These are phyloP conservation scores for Orbilia blumenaviensis DNA, from an alignment of 2,329 filamentous ascomycete genomes.

Conservation along the genomic window DNA sequence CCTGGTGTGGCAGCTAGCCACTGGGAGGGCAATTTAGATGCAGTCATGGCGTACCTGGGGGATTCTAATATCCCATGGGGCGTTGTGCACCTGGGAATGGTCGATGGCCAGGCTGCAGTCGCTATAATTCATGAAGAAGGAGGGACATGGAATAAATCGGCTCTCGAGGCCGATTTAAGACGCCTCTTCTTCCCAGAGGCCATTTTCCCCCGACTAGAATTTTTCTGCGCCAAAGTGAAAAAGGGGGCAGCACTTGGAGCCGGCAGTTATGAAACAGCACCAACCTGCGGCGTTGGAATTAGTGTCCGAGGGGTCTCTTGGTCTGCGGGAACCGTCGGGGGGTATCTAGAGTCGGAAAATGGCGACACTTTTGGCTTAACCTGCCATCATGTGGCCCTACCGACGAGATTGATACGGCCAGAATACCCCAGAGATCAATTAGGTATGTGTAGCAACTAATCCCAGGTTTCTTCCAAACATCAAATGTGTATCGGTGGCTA, in stretches of 20 bases:
- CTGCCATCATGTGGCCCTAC: slow-evolving; percentile 16
- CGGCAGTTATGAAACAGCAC: too few species aligned
- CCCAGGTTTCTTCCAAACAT: too few species aligned
- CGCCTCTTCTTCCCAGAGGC: too few species aligned
- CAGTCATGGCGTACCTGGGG: not conserved
- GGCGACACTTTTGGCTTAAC: not conserved
- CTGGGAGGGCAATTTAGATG: not conserved
- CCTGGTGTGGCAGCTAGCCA: not conserved
- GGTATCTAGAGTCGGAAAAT: too few species aligned
- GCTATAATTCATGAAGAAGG: not conserved
- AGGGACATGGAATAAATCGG: not conserved
- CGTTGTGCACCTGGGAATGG: not conserved
- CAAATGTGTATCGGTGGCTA: too few species aligned
- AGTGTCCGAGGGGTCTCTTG: too few species aligned
- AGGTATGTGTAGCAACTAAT: too few species aligned
- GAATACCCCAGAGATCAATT: not conserved
- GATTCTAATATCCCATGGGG: not conserved
- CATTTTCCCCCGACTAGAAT: too few species aligned
- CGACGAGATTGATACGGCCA: not conserved
- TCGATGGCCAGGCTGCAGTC: not conserved
- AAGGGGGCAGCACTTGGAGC: too few species aligned
- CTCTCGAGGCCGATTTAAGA: not conserved
- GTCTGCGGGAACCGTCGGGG: too few species aligned
- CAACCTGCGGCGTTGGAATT: too few species aligned
- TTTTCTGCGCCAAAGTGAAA: too few species aligned